Conservation (phyloP, 345 rosid species). For the Brassica napus region DNA sequence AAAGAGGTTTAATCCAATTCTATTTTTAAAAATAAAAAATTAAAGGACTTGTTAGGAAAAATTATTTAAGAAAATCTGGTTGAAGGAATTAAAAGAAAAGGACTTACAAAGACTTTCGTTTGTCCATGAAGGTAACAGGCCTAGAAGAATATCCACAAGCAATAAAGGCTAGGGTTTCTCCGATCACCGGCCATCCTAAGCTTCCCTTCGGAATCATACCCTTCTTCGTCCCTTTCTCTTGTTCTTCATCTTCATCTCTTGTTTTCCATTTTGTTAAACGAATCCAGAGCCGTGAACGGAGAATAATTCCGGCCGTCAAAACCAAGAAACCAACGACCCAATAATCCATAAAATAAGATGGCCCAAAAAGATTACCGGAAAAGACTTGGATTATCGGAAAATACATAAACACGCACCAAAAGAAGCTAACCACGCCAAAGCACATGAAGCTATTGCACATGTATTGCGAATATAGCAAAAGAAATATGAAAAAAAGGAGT, state of each 20-base stretch:
- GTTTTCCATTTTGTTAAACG: conserved; percentile 8
- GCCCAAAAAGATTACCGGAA: neutral
- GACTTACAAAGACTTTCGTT: conserved; percentile 80
- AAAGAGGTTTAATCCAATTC: neutral
- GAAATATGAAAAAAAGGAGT: neutral
- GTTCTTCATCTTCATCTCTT: conserved; percentile 13
- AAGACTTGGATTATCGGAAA: neutral
- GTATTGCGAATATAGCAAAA: neutral
- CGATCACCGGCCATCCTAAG: conserved; percentile 90
- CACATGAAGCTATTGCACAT: conserved; percentile 19
- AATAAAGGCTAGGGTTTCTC: conserved; percentile 87
- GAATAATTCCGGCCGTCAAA: conserved; percentile 38
- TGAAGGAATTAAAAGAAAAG: conserved; percentile 14
- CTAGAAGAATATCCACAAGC: conserved; percentile 76
- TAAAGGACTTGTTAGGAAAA: neutral
- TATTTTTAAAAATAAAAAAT: neutral
- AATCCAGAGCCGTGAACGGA: conserved; percentile 43
- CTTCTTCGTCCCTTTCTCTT: conserved; percentile 30
- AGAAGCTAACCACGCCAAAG: conserved; percentile 11
- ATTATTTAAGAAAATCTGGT: neutral
- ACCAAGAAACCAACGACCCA: conserved; percentile 43
- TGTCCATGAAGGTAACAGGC: conserved; percentile 92
- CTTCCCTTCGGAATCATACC: conserved; percentile 68
- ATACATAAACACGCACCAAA: neutral
- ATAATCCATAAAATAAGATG: conserved; percentile 8